phyloP scores from a whole-genome alignment of 768 basidiomycete genomes.

The Psilocybe cubensis region DNA sequence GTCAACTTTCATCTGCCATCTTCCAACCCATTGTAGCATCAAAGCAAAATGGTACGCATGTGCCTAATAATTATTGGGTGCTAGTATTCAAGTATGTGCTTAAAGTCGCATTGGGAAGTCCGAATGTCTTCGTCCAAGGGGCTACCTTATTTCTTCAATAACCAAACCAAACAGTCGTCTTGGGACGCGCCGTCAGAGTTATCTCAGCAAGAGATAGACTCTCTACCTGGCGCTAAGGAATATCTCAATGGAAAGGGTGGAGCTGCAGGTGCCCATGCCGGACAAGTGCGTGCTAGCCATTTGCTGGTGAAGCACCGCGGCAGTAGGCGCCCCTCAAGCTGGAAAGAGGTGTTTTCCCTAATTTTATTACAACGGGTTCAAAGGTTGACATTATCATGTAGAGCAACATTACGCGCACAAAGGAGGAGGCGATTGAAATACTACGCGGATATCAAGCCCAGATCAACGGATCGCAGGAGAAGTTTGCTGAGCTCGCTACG shows the following conservation, averaged over 20 bases:
- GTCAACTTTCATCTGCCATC: not conserved
- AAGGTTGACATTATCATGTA: slow-evolving; percentile 28
- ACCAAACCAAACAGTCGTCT: slow-evolving; percentile 63
- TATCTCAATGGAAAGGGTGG: slow-evolving; percentile 31
- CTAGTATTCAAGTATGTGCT: not conserved
- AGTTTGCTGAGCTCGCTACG: slow-evolving; percentile 77
- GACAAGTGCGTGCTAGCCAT: slow-evolving; percentile 91
- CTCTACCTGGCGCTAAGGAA: slow-evolving; percentile 71
- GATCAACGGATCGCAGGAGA: slow-evolving; percentile 59
- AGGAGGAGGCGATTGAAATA: slow-evolving; percentile 88
- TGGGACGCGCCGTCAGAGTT: slow-evolving; percentile 80
- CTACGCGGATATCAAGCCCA: slow-evolving; percentile 64
- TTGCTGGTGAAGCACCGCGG: slow-evolving; percentile 89
- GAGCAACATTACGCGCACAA: slow-evolving; percentile 80
- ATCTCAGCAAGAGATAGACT: slow-evolving; percentile 57
- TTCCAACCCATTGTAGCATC: not conserved
- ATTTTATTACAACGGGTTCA: not conserved
- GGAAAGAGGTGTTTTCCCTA: slow-evolving; percentile 70
- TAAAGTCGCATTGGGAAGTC: slow-evolving; percentile 70
- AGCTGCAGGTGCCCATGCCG: slow-evolving; percentile 30
- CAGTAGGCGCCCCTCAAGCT: slow-evolving; percentile 79
- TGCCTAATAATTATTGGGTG: not conserved
- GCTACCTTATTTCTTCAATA: slow-evolving; percentile 90
- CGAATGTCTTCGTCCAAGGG: slow-evolving; percentile 79
- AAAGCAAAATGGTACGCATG: slow-evolving; percentile 11